Conservation (phyloP, 768 basidiomycete species). For the button mushroom (Agaricus bisporus) region DNA sequence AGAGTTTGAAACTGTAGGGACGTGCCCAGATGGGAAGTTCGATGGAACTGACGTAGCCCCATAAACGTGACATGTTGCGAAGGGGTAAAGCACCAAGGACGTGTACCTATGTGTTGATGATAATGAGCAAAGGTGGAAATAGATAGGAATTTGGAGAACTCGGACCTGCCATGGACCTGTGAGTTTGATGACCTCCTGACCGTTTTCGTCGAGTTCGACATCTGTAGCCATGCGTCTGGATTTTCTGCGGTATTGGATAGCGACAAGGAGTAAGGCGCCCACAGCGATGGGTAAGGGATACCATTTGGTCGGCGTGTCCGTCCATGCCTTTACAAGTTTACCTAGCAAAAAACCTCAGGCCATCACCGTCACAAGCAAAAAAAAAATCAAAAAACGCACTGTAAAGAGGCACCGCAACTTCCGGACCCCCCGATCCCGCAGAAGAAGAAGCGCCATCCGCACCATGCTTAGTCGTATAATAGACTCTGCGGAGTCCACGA, state of each 20-base stretch:
- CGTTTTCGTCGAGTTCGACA: constrained; percentile 77
- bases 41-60: constrained; percentile 93
- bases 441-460: constrained; percentile 18
- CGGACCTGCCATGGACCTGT: constrained; percentile 92
- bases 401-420: constrained; percentile 41
- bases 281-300: constrained; percentile 90
- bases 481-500: constrained; percentile 30
- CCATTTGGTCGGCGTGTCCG: constrained; percentile 87
- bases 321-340: constrained; percentile 72
- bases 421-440: constrained; percentile 13
- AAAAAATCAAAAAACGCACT: constrained; percentile 27
- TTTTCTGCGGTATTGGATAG: constrained; percentile 69
- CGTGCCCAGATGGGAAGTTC: constrained; percentile 93
- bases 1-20: constrained; percentile 83
- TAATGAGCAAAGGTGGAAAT: neutral
- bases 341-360: constrained; percentile 28
- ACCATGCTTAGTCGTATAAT: constrained; percentile 27
- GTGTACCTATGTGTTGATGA: constrained; percentile 72
- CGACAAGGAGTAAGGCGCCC: constrained; percentile 81
- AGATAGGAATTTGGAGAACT: constrained; percentile 9
- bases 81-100: constrained; percentile 93
- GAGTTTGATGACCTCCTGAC: constrained; percentile 71
- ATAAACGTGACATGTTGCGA: constrained; percentile 90
- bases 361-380: neutral
- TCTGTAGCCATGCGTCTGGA: constrained; percentile 43